Percentiles rank a stretch among this genome's conserved stretches.
Conservation (phyloP, 2,329 filamentous ascomycete genomes). For the Aspergillus piperis region DNA sequence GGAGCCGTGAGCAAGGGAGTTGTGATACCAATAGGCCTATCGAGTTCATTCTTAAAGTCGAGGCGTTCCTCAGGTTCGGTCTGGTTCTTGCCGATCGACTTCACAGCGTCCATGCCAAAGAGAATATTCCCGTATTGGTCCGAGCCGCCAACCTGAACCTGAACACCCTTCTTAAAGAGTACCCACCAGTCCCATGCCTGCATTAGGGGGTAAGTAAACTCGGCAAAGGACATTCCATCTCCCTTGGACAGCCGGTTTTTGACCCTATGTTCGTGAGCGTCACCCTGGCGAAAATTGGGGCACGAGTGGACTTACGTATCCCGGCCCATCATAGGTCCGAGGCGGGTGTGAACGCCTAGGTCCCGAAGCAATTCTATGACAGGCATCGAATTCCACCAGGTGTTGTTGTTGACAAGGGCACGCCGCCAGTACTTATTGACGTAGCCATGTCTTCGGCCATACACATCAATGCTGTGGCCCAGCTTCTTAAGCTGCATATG, state of each 20-base stretch:
- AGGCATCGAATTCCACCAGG: conserved; percentile 74
- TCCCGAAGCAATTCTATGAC: conserved; percentile 74
- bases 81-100: conserved; percentile 63
- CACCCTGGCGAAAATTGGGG: background rate
- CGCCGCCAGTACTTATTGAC: conserved; percentile 60
- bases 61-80: conserved; percentile 40
- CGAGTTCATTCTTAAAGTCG: conserved; percentile 38
- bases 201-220: conserved; percentile 89
- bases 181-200: conserved; percentile 98
- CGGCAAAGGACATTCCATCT: conserved; percentile 90
- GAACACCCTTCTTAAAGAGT: conserved; percentile 70
- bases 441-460: conserved; percentile 67
- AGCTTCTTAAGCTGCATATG: conserved; percentile 59
- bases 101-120: conserved; percentile 82
- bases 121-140: conserved; percentile 98
- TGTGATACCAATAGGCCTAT: conserved; percentile 76
- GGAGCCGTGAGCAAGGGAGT: conserved; percentile 85
- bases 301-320: conserved; percentile 68
- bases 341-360: conserved; percentile 70
- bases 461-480: conserved; percentile 70
- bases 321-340: conserved; percentile 84
- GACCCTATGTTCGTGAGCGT: conserved; percentile 53
- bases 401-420: conserved; percentile 75
- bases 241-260: conserved; percentile 81
- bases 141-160: conserved; percentile 89